These are phyloP conservation scores for Phytophthora crassamura DNA, from an alignment of 352 stramenopile species.

Conservation along the genomic window DNA sequence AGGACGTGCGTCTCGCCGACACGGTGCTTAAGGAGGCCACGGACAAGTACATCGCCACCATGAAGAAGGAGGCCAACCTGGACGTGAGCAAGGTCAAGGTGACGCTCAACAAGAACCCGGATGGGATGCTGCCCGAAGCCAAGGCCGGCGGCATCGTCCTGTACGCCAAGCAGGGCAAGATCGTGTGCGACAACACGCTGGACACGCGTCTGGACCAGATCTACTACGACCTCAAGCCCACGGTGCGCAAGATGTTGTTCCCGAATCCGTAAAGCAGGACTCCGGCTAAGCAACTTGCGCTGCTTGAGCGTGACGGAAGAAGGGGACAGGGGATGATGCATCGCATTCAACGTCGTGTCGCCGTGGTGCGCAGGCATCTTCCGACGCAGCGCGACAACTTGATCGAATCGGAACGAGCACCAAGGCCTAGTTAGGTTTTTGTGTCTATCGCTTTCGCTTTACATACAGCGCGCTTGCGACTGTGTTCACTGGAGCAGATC, in stretches of 20 bases:
- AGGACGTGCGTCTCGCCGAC: conserved; percentile 91
- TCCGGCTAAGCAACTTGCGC: conserved; percentile 2
- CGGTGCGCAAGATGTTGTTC: conserved; percentile 83
- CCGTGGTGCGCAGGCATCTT: background rate
- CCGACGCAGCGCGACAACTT: background rate
- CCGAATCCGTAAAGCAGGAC: conserved; percentile 48
- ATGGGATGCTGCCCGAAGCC: conserved; percentile 83
- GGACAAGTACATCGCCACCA: conserved; percentile 84
- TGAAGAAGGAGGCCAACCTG: conserved; percentile 92
- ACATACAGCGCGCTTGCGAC: conserved; percentile 20
- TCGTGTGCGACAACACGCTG: conserved; percentile 99
- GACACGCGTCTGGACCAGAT: conserved; percentile 87
- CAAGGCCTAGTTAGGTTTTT: conserved; percentile 25
- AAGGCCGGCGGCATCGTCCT: conserved; percentile 88
- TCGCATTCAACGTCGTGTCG: conserved; percentile 11
- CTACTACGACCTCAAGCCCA: conserved; percentile 87
- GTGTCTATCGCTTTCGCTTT: conserved; percentile 23
- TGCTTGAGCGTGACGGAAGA: background rate
- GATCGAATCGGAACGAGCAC: conserved; percentile 20
- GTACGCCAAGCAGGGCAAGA: conserved; percentile 93
- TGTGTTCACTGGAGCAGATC: conserved; percentile 22
- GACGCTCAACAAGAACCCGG: conserved; percentile 86
- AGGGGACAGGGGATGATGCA: conserved; percentile 7
- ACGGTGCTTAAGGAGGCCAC: conserved; percentile 88
- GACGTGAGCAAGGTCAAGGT: conserved; percentile 92